phyloP scores from a whole-genome alignment of 73 alveolate genomes.

The Symbiodinium natans region DNA sequence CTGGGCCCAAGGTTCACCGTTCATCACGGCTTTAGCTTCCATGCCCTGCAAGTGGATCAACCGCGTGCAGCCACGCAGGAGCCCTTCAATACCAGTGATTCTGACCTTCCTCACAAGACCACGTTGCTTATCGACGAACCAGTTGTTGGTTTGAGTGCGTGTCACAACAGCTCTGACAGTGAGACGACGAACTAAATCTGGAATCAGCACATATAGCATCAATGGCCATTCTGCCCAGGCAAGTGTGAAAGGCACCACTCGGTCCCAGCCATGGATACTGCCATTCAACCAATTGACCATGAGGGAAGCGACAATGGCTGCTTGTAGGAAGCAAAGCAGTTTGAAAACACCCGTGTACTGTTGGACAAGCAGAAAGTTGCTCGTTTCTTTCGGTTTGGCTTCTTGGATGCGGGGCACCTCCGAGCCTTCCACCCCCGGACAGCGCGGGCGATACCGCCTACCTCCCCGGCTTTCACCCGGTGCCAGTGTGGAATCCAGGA shows the following conservation, averaged over 20 bases:
- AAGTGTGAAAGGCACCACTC: constrained; percentile 8
- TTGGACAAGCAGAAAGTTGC: neutral
- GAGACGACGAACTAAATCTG: constrained; percentile 40
- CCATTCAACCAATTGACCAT: constrained; percentile 36
- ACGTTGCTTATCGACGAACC: constrained; percentile 34
- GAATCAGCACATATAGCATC: constrained; percentile 59
- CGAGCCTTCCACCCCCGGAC: constrained; percentile 30
- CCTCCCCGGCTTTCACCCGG: constrained; percentile 7
- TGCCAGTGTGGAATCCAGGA: neutral
- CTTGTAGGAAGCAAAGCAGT: constrained; percentile 52
- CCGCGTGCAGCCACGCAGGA: constrained; percentile 60
- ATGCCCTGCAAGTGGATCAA: constrained; percentile 78
- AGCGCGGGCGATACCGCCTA: constrained; percentile 36
- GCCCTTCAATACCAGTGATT: constrained; percentile 55
- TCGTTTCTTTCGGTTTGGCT: neutral
- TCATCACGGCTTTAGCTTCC: constrained; percentile 30
- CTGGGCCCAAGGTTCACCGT: constrained; percentile 38
- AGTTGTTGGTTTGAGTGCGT: neutral
- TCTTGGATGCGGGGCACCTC: neutral
- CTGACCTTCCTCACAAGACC: constrained; percentile 44
- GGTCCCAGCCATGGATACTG: constrained; percentile 31
- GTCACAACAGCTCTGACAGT: constrained; percentile 38
- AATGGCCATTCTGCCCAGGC: constrained; percentile 57
- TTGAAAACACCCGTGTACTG: constrained; percentile 41
- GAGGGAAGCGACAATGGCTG: constrained; percentile 49